Base-by-base conservation (phyloP, 768 basidiomycete species). In the Leccinellum luteum region DNA sequence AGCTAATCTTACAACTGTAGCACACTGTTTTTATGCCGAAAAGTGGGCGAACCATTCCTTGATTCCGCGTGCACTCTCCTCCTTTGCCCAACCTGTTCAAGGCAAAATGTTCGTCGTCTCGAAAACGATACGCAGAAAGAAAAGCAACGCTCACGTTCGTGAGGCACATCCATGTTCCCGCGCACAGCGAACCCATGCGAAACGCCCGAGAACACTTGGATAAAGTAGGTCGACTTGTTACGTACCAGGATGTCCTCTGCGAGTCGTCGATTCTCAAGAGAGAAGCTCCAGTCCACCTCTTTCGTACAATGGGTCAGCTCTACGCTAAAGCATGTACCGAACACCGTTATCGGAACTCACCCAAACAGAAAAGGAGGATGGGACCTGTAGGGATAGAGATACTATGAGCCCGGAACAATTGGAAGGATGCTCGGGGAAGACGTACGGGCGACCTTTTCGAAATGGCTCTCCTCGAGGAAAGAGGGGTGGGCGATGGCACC, bases 171-270 rank as follows among this genome's bases (percentile, higher is more conserved):
- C 6, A 47, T 52, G 35, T 71, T 28, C 0, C 67, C 51, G 12
- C 60, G 63, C 12, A 57, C 44, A 4, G 65, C 64, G 15, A 70
- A 70, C 4, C 68, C 68, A 13, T 70, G 69, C 1, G 53, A 31
- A 4, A 81, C 73, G 0, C 73, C 68, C 2, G 81, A 78, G 68
- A 86, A 85, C 4, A 75, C 64, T n/a, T n/a, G n/a, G n/a, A n/a
- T n/a, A n/a, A n/a, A n/a, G n/a, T 85, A 87, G 2, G 66, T 72
- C 7, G 78, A 74, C 51, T 82, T 81, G 17, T 66, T 73, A 31
- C 75, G 77, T 1, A 78, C 73, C 27, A 86, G 61, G 10, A 85
- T 78, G 45, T 83, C 82, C 58, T 86, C 84, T 0, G 83, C 85
- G 0, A 77, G 74, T 19, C 79, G 76, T 19, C 85, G 81, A 0